These are phyloP conservation scores for Phytophthora citricola DNA, from an alignment of 352 stramenopile species.

Conservation along the genomic window DNA sequence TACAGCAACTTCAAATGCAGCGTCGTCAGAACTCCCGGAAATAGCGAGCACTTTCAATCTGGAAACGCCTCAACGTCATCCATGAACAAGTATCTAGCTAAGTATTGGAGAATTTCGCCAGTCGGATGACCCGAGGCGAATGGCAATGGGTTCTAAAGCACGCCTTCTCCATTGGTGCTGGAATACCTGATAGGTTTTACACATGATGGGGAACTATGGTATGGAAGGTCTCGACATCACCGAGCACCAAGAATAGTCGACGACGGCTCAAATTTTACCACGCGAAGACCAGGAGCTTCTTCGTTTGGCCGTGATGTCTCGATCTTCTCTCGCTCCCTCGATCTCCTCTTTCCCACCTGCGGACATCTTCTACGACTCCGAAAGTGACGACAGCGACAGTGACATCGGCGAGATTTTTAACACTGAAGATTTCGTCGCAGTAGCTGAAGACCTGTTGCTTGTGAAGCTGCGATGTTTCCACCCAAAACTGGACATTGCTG, in stretches of 20 bases:
- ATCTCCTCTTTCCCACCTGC: conserved; percentile 44
- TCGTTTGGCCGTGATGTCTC: conserved; percentile 11
- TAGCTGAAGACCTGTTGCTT: conserved; percentile 67
- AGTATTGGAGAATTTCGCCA: not conserved
- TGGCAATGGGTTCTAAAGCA: too few relatives aligned
- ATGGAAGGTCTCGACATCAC: too few relatives aligned
- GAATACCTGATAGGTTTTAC: too few relatives aligned
- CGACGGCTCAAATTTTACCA: too few relatives aligned
- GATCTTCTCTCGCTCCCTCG: conserved; percentile 22
- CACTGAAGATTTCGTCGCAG: conserved; percentile 46
- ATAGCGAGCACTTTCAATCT: conserved; percentile 28
- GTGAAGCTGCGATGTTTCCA: conserved; percentile 69
- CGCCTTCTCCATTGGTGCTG: too few relatives aligned
- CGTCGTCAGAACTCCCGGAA: conserved; percentile 30
- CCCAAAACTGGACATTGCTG: conserved; percentile 42
- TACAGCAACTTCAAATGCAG: not conserved
- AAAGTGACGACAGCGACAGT: conserved; percentile 36
- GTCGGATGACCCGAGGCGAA: too few relatives aligned
- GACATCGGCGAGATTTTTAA: conserved; percentile 51
- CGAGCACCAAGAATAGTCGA: too few relatives aligned
- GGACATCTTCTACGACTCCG: conserved; percentile 39
- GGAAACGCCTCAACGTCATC: conserved; percentile 26
- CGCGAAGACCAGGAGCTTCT: not conserved
- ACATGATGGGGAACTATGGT: too few relatives aligned
- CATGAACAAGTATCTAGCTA: not conserved